These are phyloP conservation scores for Ambispora gerdemannii DNA, from an alignment of 192 early-diverging fungal genomes.

Conservation along the genomic window DNA sequence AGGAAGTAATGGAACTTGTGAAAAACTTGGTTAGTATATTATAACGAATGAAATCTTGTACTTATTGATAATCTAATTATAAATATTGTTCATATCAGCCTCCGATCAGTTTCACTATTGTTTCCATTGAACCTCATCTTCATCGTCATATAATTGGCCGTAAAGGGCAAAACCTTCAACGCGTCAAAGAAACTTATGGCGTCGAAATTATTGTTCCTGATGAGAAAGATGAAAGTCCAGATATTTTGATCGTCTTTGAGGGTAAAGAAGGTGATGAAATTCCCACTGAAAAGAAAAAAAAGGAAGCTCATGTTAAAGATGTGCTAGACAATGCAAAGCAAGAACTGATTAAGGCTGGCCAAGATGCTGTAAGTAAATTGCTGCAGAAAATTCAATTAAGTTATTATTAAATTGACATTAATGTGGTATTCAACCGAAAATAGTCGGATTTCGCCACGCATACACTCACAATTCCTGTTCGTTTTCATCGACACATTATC, in stretches of 20 bases:
- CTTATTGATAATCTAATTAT: not conserved
- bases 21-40: conserved; percentile 50
- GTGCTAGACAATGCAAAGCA: conserved; percentile 55
- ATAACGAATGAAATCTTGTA: conserved; percentile 33
- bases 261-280: conserved; percentile 45
- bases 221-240: conserved; percentile 59
- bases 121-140: conserved; percentile 74
- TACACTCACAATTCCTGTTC: conserved; percentile 59
- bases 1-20: conserved; percentile 53
- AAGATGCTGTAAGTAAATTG: conserved; percentile 42
- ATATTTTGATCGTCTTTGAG: conserved; percentile 79
- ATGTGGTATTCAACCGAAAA: too few species aligned
- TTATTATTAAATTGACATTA: too few species aligned
- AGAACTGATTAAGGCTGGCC: conserved; percentile 65
- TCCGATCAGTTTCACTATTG: conserved; percentile 58
- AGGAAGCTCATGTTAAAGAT: conserved; percentile 47
- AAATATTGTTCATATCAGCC: conserved; percentile 29
- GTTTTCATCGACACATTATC: conserved; percentile 77
- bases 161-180: conserved; percentile 58
- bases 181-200: conserved; percentile 59
- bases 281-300: conserved; percentile 31
- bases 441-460: conserved; percentile 61
- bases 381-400: not conserved
- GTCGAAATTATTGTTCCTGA: conserved; percentile 82
- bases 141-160: conserved; percentile 67